Evolutionary conservation across 495 filamentous ascomycete species (phyloP).

Genomic region (Trichoderma gamsii): DNA sequence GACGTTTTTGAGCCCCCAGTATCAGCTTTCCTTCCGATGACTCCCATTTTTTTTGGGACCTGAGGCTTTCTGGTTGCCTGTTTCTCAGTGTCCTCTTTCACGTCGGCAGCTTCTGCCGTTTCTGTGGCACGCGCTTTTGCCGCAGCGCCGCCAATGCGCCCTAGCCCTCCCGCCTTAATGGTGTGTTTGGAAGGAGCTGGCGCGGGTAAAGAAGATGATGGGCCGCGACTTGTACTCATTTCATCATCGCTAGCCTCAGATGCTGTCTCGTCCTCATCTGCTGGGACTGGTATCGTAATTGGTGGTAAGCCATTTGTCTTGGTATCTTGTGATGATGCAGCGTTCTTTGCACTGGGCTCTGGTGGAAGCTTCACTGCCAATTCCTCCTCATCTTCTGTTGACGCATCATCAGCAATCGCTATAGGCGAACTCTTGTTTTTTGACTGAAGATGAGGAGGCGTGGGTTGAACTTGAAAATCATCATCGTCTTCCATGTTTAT

Average conservation of each 20-base stretch:
- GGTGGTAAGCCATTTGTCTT: conserved; percentile 18
- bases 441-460: conserved; percentile 32
- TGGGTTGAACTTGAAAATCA: conserved; percentile 48
- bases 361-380: conserved; percentile 13
- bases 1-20: neutral
- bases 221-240: neutral
- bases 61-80: neutral
- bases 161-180: conserved; percentile 29
- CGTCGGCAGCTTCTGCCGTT: conserved; percentile 21
- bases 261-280: conserved; percentile 35
- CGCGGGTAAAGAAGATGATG: conserved; percentile 5
- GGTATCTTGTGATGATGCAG: conserved; percentile 15
- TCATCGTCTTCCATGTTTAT: conserved; percentile 33
- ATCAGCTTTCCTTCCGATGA: conserved; percentile 15
- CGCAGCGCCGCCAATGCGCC: conserved; percentile 37
- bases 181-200: conserved; percentile 22
- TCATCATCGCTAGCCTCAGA: conserved; percentile 30
- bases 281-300: neutral
- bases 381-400: conserved; percentile 25
- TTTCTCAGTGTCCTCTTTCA: neutral
- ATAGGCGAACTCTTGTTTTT: conserved; percentile 16
- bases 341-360: conserved; percentile 16
- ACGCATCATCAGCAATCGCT: conserved; percentile 23
- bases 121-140: conserved; percentile 12
- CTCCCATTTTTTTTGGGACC: conserved; percentile 12